Evolutionary conservation across 2,329 filamentous ascomycete species (phyloP).

Genomic region (Trichoderma atrobrunneum): DNA sequence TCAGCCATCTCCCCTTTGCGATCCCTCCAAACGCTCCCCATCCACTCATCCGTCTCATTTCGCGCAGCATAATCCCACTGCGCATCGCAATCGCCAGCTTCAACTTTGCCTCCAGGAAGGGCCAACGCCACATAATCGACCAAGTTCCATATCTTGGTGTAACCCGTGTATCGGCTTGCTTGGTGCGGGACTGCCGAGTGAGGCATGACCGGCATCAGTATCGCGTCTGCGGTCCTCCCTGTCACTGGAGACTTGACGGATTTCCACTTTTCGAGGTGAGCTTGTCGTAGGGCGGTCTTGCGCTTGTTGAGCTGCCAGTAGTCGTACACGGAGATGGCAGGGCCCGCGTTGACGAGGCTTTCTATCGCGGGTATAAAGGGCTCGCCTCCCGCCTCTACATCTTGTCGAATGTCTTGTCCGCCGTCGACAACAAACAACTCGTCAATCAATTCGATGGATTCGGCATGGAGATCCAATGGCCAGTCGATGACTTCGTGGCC

Average conservation of each 20-base stretch:
- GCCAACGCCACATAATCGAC: neutral
- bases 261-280: neutral
- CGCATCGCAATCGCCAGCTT: neutral
- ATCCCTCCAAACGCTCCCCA: constrained; percentile 31
- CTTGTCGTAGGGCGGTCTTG: neutral
- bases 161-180: neutral
- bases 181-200: neutral
- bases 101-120: neutral
- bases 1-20: constrained; percentile 32
- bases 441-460: neutral
- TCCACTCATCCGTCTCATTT: neutral
- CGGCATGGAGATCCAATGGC: constrained; percentile 25
- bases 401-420: constrained; percentile 29
- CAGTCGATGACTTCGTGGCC: constrained; percentile 72
- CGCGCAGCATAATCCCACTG: neutral
- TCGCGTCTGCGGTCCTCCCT: constrained; percentile 20
- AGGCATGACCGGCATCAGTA: neutral
- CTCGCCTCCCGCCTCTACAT: constrained; percentile 54
- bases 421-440: neutral
- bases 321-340: constrained; percentile 57
- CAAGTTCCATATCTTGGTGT: neutral
- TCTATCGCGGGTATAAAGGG: constrained; percentile 59
- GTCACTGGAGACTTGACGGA: constrained; percentile 30
- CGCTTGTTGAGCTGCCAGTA: constrained; percentile 59
- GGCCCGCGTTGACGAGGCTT: constrained; percentile 50